A percentile compares a stretch with the other conserved stretches of the same genome.
Conservation (phyloP, 2,329 filamentous ascomycete species). For the Pseudocercospora fijiensis region DNA sequence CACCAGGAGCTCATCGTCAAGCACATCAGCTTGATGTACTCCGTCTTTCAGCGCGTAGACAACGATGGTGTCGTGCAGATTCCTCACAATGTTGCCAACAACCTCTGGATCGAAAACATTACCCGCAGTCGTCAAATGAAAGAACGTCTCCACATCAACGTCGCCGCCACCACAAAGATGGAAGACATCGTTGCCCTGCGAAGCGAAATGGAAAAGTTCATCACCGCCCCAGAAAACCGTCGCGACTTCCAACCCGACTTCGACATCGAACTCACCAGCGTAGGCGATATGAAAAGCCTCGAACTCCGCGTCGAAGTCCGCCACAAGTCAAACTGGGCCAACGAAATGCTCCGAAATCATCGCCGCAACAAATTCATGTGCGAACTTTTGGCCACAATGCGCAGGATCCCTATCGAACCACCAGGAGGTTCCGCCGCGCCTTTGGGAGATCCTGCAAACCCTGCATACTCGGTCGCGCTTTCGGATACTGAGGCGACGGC, state of each 20-base stretch:
- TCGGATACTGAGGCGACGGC: slow-evolving; percentile 20
- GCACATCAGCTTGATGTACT: slow-evolving; percentile 37
- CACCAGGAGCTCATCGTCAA: slow-evolving; percentile 34
- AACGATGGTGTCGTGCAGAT: slow-evolving; percentile 35
- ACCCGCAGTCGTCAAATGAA: slow-evolving; percentile 38
- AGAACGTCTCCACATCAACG: slow-evolving; percentile 34
- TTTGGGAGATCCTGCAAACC: slow-evolving; percentile 63
- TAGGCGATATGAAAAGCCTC: slow-evolving; percentile 36
- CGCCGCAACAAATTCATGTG: slow-evolving; percentile 94
- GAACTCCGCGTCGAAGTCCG: slow-evolving; percentile 38
- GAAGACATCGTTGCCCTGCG: slow-evolving; percentile 37
- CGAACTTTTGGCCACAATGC: slow-evolving; percentile 76
- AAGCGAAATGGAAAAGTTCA: slow-evolving; percentile 35
- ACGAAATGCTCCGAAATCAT: slow-evolving; percentile 73
- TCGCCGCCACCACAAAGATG: slow-evolving; percentile 34
- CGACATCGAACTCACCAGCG: slow-evolving; percentile 36
- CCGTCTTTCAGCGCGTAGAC: slow-evolving; percentile 34
- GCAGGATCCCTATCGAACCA: slow-evolving; percentile 77
- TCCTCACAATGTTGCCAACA: slow-evolving; percentile 39
- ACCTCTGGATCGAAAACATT: slow-evolving; percentile 40
- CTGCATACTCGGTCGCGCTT: slow-evolving; percentile 58
- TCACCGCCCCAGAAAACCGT: slow-evolving; percentile 37
- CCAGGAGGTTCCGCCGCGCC: slow-evolving; percentile 59
- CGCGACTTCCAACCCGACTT: slow-evolving; percentile 38
- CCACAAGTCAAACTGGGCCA: slow-evolving; percentile 49